Evolutionary conservation across 2,329 filamentous ascomycete genomes (phyloP).

Genomic region (Xylariaceae sp.): DNA sequence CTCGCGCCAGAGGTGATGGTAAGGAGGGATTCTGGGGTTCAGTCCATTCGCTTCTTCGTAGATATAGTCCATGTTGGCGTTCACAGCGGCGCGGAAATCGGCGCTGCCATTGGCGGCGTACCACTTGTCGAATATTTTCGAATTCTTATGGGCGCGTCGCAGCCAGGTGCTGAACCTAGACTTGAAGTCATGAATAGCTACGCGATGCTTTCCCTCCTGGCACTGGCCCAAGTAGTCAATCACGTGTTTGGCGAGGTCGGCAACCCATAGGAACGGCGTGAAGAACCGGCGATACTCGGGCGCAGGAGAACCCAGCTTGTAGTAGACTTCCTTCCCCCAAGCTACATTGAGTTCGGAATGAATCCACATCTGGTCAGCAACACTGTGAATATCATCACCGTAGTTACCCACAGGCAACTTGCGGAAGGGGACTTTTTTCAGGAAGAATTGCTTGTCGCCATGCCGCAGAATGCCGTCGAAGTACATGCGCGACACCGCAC

Average conservation of each 20-base stretch:
- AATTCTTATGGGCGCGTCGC: constrained; percentile 38
- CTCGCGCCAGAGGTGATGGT: constrained; percentile 52
- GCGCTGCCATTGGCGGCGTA: constrained; percentile 37
- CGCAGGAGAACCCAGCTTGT: constrained; percentile 53
- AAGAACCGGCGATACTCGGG: constrained; percentile 59
- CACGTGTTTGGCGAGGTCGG: constrained; percentile 64
- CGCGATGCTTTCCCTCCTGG: constrained; percentile 28
- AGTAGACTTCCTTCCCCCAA: constrained; percentile 50
- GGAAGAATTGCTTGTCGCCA: constrained; percentile 41
- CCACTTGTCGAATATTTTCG: constrained; percentile 49
- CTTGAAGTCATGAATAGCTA: constrained; percentile 54
- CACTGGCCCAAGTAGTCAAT: constrained; percentile 56
- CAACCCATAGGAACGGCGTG: constrained; percentile 63
- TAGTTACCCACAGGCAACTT: constrained; percentile 64
- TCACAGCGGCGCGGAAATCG: constrained; percentile 61
- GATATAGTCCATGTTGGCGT: constrained; percentile 57
- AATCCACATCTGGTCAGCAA: constrained; percentile 58
- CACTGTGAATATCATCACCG: constrained; percentile 41
- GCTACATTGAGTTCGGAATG: constrained; percentile 45
- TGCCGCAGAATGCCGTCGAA: constrained; percentile 57
- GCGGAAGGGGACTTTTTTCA: constrained; percentile 52
- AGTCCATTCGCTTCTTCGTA: constrained; percentile 57
- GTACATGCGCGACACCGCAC: constrained; percentile 36
- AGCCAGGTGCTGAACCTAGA: constrained; percentile 56
- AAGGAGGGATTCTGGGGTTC: constrained; percentile 24